Evolutionary conservation across 1,139 yeast species (phyloP).

Genomic region (Waltiozyma sp.): DNA sequence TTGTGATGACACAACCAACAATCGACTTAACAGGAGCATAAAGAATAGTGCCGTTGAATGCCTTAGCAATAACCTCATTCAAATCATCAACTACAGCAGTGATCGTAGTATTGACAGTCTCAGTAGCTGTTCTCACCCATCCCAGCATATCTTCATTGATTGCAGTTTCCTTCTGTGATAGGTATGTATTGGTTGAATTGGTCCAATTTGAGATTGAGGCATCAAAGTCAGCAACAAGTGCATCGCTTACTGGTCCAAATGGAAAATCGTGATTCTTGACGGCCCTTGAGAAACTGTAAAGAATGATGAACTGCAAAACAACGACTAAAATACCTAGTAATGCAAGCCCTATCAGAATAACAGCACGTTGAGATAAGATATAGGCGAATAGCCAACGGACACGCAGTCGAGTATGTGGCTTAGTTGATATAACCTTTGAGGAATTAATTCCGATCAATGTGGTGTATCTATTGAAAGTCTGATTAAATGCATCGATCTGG

Average conservation of each 20-base stretch:
- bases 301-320: slow-evolving; percentile 34
- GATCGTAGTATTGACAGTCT: slow-evolving; percentile 44
- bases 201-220: slow-evolving; percentile 32
- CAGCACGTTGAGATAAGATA: slow-evolving; percentile 35
- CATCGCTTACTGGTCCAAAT: slow-evolving; percentile 7
- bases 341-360: slow-evolving; percentile 34
- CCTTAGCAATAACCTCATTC: slow-evolving; percentile 41
- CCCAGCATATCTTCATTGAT: slow-evolving; percentile 61
- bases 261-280: slow-evolving; percentile 8
- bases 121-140: slow-evolving; percentile 47
- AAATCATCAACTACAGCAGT: slow-evolving; percentile 36
- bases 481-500: slow-evolving; percentile 20
- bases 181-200: slow-evolving; percentile 35
- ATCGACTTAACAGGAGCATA: slow-evolving; percentile 51
- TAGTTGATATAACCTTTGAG: slow-evolving; percentile 3
- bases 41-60: slow-evolving; percentile 62
- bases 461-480: slow-evolving; percentile 21
- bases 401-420: slow-evolving; percentile 11
- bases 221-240: slow-evolving; percentile 4
- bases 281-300: slow-evolving; percentile 20
- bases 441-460: slow-evolving; percentile 12
- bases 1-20: slow-evolving; percentile 69
- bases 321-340: slow-evolving; percentile 37
- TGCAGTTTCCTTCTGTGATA: slow-evolving; percentile 30
- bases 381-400: slow-evolving; percentile 41